These are phyloP conservation scores for Globisporangium camurandrum DNA, from an alignment of 352 stramenopile species.

Conservation along the genomic window DNA sequence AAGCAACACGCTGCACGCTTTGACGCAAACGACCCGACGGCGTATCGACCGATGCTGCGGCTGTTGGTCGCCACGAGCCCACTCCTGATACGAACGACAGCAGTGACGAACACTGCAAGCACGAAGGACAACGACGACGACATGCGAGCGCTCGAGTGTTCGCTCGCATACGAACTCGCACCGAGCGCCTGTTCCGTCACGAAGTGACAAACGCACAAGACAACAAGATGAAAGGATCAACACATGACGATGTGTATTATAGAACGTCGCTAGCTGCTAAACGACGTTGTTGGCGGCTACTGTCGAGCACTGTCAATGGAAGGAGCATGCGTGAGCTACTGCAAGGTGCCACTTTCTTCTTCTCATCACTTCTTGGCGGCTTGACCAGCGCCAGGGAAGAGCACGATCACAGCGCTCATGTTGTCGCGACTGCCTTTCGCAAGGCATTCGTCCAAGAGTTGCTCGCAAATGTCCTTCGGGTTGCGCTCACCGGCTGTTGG, in stretches of 20 bases:
- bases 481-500: slow-evolving; percentile 22
- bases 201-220: no score
- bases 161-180: slow-evolving; percentile 47
- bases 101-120: neutral
- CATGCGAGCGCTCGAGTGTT: slow-evolving; percentile 33
- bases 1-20: slow-evolving; percentile 26
- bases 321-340: no score
- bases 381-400: slow-evolving; percentile 47
- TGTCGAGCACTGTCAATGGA: no score
- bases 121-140: slow-evolving; percentile 1
- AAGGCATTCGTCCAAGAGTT: slow-evolving; percentile 76
- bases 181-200: slow-evolving; percentile 18
- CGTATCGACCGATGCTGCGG: slow-evolving; percentile 33
- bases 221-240: no score
- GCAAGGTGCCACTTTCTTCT: no score
- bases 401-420: slow-evolving; percentile 81
- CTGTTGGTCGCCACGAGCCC: slow-evolving; percentile 23
- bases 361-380: slow-evolving; percentile 13
- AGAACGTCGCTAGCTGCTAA: no score
- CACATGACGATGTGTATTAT: no score
- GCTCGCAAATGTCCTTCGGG: slow-evolving; percentile 64
- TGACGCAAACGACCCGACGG: slow-evolving; percentile 18
- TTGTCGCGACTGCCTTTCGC: slow-evolving; percentile 80
- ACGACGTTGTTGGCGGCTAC: no score
- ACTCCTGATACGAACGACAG: slow-evolving; percentile 17